Base-by-base conservation (phyloP, 805 yeast genomes). In the Hermanozyma aechmeae region DNA sequence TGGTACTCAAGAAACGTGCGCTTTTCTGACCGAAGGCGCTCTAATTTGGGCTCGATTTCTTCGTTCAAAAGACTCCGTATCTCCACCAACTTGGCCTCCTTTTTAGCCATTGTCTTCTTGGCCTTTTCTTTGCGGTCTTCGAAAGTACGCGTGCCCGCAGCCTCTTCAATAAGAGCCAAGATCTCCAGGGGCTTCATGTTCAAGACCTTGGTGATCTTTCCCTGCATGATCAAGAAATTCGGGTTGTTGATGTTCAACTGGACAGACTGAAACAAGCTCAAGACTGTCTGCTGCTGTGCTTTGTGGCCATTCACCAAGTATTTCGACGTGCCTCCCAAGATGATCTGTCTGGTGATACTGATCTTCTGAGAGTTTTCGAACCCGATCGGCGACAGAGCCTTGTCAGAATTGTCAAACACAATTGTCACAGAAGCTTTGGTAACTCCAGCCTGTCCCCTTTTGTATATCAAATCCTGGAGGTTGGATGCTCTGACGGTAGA, bases 401-500 rank as follows among this genome's bases (percentile, higher is more conserved):
- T 67, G 42, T 89, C 96, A 9, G 70, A 46, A 46, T 92, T 93
- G 54, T 89, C 94, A 51, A 92, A 93, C 2, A 92, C 95, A 30
- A 92, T 85, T 0, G 97, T 87, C 2, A 92, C 98, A 46, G 92
- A 79, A 2, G 98, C 98, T 50, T 85, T 87, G 2, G 96, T 87
- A 10, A 89, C 89, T 40, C 97, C 97, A 0, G 98, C 97, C 52
- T 92, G 98, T 9, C 98, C 98, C 43, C 97, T 73, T 46, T 92
- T 92, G 53, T 92, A 92, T 28, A 92, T 92, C 50, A 92, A 71
- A 53, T 92, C 99, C 48, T 89, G 96, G 23, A 87, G 61, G 48
- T 79, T 87, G 5, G 85, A 78, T 0, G 98, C 99, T 50, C 99
- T 68, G 16, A 93, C 96, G 0, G 95, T 82, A n/a, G 83, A 53